Conservation (phyloP, 23 red algal genomes). For the Gracilaria vermiculophylla region DNA sequence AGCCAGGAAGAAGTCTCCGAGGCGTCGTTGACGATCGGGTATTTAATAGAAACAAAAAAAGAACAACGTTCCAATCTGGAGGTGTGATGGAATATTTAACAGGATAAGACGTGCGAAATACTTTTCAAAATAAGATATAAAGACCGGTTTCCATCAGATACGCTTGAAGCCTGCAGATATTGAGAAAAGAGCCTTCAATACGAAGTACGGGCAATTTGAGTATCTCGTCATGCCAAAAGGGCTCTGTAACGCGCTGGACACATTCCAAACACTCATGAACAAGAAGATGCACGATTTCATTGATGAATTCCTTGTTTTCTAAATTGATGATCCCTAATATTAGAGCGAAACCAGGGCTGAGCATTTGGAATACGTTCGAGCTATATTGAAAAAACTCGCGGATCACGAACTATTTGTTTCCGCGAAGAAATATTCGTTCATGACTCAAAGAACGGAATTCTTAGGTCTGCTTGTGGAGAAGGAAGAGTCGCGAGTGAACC, state of each 20-base stretch:
- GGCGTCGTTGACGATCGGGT: not conserved
- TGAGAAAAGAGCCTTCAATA: constrained; percentile 5
- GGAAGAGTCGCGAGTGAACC: not conserved
- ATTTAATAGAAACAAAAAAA: too few relatives aligned
- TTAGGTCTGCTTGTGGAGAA: not conserved
- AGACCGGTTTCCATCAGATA: constrained; percentile 20
- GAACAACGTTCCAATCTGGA: not conserved
- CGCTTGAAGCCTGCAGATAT: not conserved
- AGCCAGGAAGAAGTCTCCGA: not conserved
- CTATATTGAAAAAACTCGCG: not conserved
- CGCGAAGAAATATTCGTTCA: not conserved
- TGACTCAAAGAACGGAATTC: not conserved
- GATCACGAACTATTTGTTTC: constrained; percentile 7
- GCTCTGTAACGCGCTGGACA: constrained; percentile 3
- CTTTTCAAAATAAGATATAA: too few relatives aligned
- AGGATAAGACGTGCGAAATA: too few relatives aligned
- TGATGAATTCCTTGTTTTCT: not conserved
- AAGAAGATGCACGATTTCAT: not conserved
- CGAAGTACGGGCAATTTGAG: constrained; percentile 3
- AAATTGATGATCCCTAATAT: not conserved
- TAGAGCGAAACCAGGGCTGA: constrained; percentile 9
- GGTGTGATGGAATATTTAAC: too few relatives aligned
- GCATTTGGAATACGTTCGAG: not conserved
- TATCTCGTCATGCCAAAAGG: not conserved
- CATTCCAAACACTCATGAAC: constrained; percentile 14